Evolutionary conservation across 306 rosid genomes (phyloP).

Genomic region (peach (Prunus persica)): DNA sequence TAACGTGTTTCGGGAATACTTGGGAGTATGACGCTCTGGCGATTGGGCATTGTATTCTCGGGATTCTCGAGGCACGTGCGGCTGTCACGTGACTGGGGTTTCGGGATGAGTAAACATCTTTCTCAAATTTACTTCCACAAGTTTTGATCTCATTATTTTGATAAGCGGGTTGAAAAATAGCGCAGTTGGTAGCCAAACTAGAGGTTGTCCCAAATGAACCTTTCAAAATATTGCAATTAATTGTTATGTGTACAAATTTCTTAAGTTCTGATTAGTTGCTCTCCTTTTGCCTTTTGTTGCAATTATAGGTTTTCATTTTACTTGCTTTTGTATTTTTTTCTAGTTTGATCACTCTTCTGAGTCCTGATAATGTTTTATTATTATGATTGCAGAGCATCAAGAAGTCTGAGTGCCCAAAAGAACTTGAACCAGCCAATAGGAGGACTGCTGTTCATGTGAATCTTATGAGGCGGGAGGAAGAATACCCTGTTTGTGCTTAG

Average conservation of each 20-base stretch:
- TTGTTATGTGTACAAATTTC: not conserved
- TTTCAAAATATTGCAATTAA: not conserved
- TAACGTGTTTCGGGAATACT: no score
- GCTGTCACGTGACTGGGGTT: no score
- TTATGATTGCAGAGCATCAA: conserved; percentile 68
- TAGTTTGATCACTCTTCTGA: not conserved
- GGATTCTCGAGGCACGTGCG: no score
- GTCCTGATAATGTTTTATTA: not conserved
- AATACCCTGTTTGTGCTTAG: conserved; percentile 58
- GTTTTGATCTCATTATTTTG: not conserved
- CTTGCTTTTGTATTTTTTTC: not conserved
- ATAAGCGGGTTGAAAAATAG: not conserved
- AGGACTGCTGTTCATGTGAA: conserved; percentile 65
- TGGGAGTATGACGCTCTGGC: no score
- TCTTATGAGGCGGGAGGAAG: conserved; percentile 63
- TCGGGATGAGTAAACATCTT: not conserved
- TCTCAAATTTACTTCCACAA: not conserved
- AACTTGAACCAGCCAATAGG: conserved; percentile 66
- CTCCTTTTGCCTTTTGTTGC: not conserved
- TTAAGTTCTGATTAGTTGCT: not conserved
- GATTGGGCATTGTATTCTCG: no score
- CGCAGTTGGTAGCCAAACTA: not conserved
- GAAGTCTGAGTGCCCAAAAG: conserved; percentile 81
- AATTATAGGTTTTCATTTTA: not conserved
- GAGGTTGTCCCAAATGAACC: not conserved